Evolutionary conservation across 176 grass and related monocot species (phyloP), one percentile per base, ranked within the genome.

Genomic region (Ensete ventricosum): DNA sequence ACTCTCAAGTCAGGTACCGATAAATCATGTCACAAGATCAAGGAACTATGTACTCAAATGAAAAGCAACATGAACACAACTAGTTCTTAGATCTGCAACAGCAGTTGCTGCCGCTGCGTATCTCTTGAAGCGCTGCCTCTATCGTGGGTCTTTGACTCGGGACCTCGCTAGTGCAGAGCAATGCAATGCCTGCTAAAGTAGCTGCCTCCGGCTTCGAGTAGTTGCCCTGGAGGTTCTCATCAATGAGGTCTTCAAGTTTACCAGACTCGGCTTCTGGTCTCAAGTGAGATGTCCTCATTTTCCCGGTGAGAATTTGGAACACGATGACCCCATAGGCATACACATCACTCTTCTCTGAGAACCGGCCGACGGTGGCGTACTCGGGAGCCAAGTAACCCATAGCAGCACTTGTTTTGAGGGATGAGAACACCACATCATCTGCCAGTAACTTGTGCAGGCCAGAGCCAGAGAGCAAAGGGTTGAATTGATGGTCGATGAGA

Each of bases 341-440:
- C 7, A 93, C 78, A 66, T 98, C 95, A 19, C 90, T 98, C 85
- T 93, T 93, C 77, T 98, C 90, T 0, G 90, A 83, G 84, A 98
- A 84, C 49, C 90, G 86, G 3, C 95, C 95, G 2, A 85, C 80
- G 8, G 84, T 91, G 49, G 90, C 82, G 78, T 98, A 98, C 83
- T 98, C 95, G 0, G 95, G 95, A 14, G 95, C 90, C 25, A 98
- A 79, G 91, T 91, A 98, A 13, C 95, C 95, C 95, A 98, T 98
- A 82, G 95, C 95, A 9, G 95, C 95, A 20, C 95, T 98, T 14
- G 84, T 81, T 79, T 98, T 98, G 76, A 98, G 84, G 68, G 82
- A 85, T 9, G 88, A 89, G 84, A 93, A 98, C 19, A 98, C 84
- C 9, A 85, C 80, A 76, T 98, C 95, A 50, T 98, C 95, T 0